These are phyloP conservation scores for Kuraishia borneana DNA, from an alignment of 805 yeast species.

Conservation along the genomic window DNA sequence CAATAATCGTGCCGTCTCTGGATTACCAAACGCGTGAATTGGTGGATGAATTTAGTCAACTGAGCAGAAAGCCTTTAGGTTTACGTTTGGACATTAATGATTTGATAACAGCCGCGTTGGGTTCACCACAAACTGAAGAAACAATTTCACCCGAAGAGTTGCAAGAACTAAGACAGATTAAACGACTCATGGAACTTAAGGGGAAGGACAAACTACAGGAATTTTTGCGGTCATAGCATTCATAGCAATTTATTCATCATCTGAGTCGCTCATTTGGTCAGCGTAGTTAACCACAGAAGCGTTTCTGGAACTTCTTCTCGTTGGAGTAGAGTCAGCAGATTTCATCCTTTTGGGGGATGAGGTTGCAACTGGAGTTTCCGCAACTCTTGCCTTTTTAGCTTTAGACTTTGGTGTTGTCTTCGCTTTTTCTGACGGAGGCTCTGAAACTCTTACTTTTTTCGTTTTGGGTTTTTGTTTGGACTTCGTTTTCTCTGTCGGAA, in stretches of 20 bases:
- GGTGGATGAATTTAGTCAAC: conserved; percentile 17
- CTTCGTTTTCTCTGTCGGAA: no score
- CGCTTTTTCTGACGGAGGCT: no score
- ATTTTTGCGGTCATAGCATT: conserved; percentile 30
- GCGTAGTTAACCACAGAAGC: conserved; percentile 24
- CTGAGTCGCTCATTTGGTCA: conserved; percentile 8
- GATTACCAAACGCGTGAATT: conserved; percentile 22
- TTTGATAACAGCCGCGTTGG: conserved; percentile 28
- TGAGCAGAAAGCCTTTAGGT: conserved; percentile 20
- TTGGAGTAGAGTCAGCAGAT: conserved; percentile 11
- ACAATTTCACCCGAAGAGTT: conserved; percentile 26
- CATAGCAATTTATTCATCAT: background rate
- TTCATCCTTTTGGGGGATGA: background rate
- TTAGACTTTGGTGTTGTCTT: no score
- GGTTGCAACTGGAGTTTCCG: background rate
- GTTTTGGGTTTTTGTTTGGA: no score
- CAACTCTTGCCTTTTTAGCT: background rate
- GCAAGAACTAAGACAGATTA: conserved; percentile 41
- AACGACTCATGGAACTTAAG: conserved; percentile 50
- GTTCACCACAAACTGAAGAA: conserved; percentile 8
- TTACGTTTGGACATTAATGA: conserved; percentile 31
- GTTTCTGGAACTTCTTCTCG: conserved; percentile 32
- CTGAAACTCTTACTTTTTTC: no score
- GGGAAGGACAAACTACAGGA: conserved; percentile 56
- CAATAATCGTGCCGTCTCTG: conserved; percentile 15